Conservation (phyloP, 176 grass and related monocot species). For the Aegilops tauschii region DNA sequence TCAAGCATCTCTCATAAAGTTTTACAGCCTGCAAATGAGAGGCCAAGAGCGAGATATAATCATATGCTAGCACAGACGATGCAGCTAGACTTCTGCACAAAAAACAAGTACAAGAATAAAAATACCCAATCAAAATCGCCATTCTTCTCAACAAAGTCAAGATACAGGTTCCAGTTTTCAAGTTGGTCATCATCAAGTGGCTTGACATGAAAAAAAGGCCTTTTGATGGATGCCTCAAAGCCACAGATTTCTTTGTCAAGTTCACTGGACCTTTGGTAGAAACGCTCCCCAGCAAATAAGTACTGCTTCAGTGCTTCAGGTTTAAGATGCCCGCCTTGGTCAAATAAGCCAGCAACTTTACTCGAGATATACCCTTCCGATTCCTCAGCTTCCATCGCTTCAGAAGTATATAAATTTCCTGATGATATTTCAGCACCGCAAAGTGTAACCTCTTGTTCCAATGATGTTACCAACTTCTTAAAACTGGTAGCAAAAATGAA, state of each 20-base stretch:
- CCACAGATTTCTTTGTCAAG: conserved; percentile 64
- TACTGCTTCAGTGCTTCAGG: conserved; percentile 58
- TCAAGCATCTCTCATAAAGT: conserved; percentile 95
- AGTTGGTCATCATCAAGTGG: conserved; percentile 77
- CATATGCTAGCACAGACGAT: conserved; percentile 7
- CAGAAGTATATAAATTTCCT: conserved; percentile 33
- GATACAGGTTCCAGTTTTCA: conserved; percentile 87
- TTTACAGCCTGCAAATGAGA: conserved; percentile 75
- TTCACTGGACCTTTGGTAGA: conserved; percentile 71
- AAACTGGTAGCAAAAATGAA: conserved; percentile 58
- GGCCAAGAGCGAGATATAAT: conserved; percentile 24
- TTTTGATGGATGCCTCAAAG: conserved; percentile 76
- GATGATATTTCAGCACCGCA: conserved; percentile 34
- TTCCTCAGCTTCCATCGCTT: conserved; percentile 40
- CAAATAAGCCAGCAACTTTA: conserved; percentile 46
- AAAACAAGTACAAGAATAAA: conserved; percentile 18
- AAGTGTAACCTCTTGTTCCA: conserved; percentile 57
- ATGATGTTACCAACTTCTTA: conserved; percentile 64
- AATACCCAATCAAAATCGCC: conserved; percentile 98
- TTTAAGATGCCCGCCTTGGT: conserved; percentile 38
- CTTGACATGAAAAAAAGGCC: conserved; percentile 81
- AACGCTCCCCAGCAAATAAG: conserved; percentile 56
- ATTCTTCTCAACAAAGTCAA: conserved; percentile 87
- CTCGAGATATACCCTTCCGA: conserved; percentile 50
- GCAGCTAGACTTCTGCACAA: conserved; percentile 7